These are phyloP conservation scores for Clarireedia paspali DNA, from an alignment of 2,329 filamentous ascomycete species.

Conservation along the genomic window DNA sequence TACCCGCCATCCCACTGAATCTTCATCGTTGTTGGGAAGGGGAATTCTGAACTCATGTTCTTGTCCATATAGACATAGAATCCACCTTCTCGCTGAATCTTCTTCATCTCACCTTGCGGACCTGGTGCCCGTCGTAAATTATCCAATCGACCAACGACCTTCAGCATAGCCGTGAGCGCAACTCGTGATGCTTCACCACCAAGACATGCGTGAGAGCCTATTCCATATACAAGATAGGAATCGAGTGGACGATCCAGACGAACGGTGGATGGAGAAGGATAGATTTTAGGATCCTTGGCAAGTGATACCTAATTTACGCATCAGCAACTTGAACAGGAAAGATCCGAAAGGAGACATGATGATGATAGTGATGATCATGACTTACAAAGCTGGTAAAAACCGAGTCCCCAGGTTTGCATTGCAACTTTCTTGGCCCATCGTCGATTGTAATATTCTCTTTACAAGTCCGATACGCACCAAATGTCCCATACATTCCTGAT, in stretches of 20 bases:
- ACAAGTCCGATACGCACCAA: constrained; percentile 47
- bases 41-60: constrained; percentile 44
- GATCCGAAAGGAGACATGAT: not conserved
- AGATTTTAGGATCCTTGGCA: constrained; percentile 42
- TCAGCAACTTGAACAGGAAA: not conserved
- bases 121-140: constrained; percentile 12
- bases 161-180: constrained; percentile 49
- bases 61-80: constrained; percentile 12
- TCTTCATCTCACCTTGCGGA: constrained; percentile 12
- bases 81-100: constrained; percentile 6
- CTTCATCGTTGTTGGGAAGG: constrained; percentile 34
- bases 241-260: constrained; percentile 55
- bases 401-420: constrained; percentile 6
- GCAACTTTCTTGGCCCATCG: constrained; percentile 1
- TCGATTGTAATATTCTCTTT: constrained; percentile 6
- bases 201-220: constrained; percentile 55
- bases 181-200: constrained; percentile 39
- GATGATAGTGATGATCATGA: not conserved
- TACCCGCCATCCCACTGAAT: constrained; percentile 17
- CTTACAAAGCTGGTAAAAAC: constrained; percentile 8
- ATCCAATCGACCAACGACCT: constrained; percentile 9
- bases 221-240: constrained; percentile 56
- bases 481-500: constrained; percentile 49
- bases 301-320: not conserved
- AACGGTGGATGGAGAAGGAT: constrained; percentile 53